Conservation (phyloP, 305 asterid genomes). For the Fraxinus nigra region DNA sequence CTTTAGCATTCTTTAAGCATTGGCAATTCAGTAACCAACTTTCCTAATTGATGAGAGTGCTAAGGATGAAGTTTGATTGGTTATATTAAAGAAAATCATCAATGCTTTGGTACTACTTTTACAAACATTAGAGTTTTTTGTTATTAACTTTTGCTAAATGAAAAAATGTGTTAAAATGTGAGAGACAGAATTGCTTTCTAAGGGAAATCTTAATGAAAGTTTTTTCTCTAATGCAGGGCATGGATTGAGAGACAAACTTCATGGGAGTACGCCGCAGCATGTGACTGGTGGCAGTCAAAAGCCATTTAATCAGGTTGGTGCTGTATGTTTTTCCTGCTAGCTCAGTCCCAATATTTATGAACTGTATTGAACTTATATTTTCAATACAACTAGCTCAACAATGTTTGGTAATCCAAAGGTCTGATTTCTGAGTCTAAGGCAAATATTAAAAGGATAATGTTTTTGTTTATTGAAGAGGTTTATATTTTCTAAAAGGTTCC, state of each 20-base stretch:
- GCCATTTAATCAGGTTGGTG: slow-evolving; percentile 47
- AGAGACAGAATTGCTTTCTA: slow-evolving; percentile 5
- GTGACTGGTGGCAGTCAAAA: slow-evolving; percentile 30
- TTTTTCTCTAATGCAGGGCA: slow-evolving; percentile 42
- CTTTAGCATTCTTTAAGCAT: background rate
- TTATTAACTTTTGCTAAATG: background rate
- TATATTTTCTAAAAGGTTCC: slow-evolving; percentile 3
- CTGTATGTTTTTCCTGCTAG: slow-evolving; percentile 10
- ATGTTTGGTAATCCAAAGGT: slow-evolving; percentile 14
- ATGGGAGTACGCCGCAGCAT: slow-evolving; percentile 31
- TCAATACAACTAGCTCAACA: slow-evolving; percentile 4
- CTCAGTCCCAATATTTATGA: slow-evolving; percentile 11
- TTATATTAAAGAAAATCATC: slow-evolving; percentile 9
- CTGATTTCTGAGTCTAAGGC: slow-evolving; percentile 17
- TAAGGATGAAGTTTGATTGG: background rate
- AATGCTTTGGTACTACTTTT: slow-evolving; percentile 11
- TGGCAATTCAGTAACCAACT: background rate
- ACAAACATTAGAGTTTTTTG: slow-evolving; percentile 11
- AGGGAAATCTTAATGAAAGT: slow-evolving; percentile 17
- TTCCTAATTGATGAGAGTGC: slow-evolving; percentile 6
- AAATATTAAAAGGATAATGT: background rate
- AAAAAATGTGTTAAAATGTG: background rate
- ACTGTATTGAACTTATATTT: slow-evolving; percentile 2
- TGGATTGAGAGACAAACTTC: slow-evolving; percentile 43
- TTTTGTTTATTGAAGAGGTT: background rate